Percentiles rank a stretch among this genome's conserved stretches.
These are phyloP conservation scores for Phytophthora gonapodyides DNA, from an alignment of 352 stramenopile genomes.

Conservation along the genomic window DNA sequence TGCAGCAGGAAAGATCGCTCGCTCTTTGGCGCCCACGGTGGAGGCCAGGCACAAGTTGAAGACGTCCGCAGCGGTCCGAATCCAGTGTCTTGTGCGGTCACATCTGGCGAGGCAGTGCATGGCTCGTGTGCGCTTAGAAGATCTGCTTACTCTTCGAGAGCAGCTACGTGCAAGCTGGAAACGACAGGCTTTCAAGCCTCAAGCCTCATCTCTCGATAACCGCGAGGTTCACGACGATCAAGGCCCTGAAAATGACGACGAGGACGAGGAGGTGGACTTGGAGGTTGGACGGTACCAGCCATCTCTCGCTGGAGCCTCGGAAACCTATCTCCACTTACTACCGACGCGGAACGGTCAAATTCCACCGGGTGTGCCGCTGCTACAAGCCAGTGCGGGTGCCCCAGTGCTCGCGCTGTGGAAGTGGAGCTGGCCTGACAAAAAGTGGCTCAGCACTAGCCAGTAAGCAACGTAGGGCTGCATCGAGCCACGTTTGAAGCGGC, in stretches of 20 bases:
- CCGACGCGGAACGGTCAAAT: conserved; percentile 34
- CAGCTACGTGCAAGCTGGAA: conserved; percentile 21
- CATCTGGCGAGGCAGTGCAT: conserved; percentile 18
- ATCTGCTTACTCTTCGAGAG: conserved; percentile 18
- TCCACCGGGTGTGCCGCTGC: conserved; percentile 28
- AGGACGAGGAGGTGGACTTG: conserved; percentile 17
- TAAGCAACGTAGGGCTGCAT: conserved; percentile 5
- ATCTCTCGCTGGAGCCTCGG: neutral
- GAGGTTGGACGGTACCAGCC: conserved; percentile 1
- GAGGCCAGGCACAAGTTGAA: conserved; percentile 9
- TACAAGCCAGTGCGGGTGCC: conserved; percentile 21
- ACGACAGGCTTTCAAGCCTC: neutral
- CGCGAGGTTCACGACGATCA: neutral
- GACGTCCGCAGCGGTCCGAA: conserved; percentile 10
- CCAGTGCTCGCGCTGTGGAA: conserved; percentile 36
- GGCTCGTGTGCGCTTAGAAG: conserved; percentile 4
- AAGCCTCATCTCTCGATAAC: neutral
- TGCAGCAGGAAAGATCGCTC: conserved; percentile 14
- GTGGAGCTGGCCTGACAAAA: conserved; percentile 30
- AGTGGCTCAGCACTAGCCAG: conserved; percentile 24
- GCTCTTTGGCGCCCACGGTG: conserved; percentile 16
- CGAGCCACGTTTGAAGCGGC: neutral
- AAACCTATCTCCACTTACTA: conserved; percentile 27
- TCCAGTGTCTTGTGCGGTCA: conserved; percentile 22
- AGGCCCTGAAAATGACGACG: conserved; percentile 8